phyloP scores from a whole-genome alignment of 2,329 filamentous ascomycete species.

The Neopestalotiopsis sp. region DNA sequence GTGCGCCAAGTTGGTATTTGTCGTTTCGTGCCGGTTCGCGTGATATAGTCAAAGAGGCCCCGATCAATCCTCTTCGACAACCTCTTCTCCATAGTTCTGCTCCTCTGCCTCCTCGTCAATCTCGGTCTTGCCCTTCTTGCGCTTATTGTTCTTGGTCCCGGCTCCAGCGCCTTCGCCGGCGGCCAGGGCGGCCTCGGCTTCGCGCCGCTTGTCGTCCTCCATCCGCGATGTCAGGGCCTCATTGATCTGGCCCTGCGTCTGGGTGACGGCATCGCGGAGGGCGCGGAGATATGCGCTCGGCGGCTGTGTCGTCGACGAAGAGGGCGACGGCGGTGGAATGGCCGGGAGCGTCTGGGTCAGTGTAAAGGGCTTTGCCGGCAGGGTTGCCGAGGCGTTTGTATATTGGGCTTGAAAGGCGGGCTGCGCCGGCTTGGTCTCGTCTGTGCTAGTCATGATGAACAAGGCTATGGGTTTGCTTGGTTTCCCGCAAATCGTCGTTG shows the following conservation, averaged over 20 bases:
- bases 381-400: conserved; percentile 61
- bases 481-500: not conserved
- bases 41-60: not conserved
- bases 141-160: conserved; percentile 23
- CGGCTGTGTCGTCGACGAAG: conserved; percentile 30
- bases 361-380: conserved; percentile 52
- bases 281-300: conserved; percentile 60
- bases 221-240: conserved; percentile 73
- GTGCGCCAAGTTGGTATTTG: no score
- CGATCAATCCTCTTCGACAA: conserved; percentile 62
- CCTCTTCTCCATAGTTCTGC: conserved; percentile 86
- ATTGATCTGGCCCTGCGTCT: conserved; percentile 72
- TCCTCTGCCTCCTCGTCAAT: conserved; percentile 66
- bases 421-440: not conserved
- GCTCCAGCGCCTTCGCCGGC: not conserved
- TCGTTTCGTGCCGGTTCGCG: no score
- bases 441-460: conserved; percentile 10
- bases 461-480: not conserved
- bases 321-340: not conserved
- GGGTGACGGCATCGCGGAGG: conserved; percentile 60
- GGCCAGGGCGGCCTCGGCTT: conserved; percentile 35
- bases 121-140: conserved; percentile 37
- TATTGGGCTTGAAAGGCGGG: conserved; percentile 18
- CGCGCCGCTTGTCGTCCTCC: conserved; percentile 70
- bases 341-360: conserved; percentile 35